Percentiles rank a stretch among this genome's conserved stretches.
phyloP scores from a whole-genome alignment of 1,284 basidiomycete species.

The Trametes hirsuta region DNA sequence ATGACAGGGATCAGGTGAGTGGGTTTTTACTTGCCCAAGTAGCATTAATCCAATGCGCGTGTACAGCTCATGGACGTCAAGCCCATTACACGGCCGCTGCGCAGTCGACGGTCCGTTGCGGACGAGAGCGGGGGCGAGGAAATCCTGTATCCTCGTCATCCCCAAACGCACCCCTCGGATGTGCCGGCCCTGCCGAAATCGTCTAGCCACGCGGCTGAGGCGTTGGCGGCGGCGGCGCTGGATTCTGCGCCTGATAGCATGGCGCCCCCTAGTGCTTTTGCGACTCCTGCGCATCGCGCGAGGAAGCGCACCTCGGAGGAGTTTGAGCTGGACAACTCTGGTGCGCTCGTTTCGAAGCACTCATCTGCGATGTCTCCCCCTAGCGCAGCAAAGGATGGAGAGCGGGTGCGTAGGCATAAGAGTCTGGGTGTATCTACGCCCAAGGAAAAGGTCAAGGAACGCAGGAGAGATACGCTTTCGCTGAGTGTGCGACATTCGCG shows the following conservation, averaged over 20 bases:
- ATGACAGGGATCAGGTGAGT: constrained; percentile 68
- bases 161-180: constrained; percentile 33
- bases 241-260: constrained; percentile 12
- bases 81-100: constrained; percentile 50
- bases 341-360: constrained; percentile 56
- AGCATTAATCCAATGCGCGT: neutral
- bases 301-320: constrained; percentile 82
- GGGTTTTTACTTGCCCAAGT: neutral
- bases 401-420: constrained; percentile 66
- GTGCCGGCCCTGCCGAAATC: constrained; percentile 25
- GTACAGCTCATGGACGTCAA: constrained; percentile 43
- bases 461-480: constrained; percentile 64
- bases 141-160: constrained; percentile 77
- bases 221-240: constrained; percentile 2
- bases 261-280: constrained; percentile 65
- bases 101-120: constrained; percentile 62
- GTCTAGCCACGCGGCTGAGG: neutral
- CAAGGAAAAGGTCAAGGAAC: constrained; percentile 61
- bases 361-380: constrained; percentile 31
- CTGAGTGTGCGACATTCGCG: constrained; percentile 58
- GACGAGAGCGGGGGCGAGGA: constrained; percentile 85
- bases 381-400: constrained; percentile 52
- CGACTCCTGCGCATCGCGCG: constrained; percentile 54
- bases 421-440: constrained; percentile 62
- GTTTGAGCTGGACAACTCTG: constrained; percentile 76